These are phyloP conservation scores for Chaetoceros tenuissimus DNA, from an alignment of 108 stramenopile species.

Conservation along the genomic window DNA sequence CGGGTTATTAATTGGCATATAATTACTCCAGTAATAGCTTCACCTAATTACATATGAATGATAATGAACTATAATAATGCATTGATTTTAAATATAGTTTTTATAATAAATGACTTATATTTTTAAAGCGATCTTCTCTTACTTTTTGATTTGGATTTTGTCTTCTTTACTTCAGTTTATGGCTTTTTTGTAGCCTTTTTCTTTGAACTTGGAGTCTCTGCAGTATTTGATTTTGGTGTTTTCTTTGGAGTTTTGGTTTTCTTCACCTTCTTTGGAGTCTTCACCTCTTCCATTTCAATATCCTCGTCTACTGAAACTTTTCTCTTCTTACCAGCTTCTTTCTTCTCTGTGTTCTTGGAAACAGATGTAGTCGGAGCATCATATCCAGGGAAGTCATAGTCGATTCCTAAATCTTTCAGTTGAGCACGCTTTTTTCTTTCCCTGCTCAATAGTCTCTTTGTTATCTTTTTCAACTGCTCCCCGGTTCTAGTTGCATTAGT, in stretches of 20 bases:
- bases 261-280: not conserved
- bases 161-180: not conserved
- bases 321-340: constrained; percentile 7
- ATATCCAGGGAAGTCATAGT: constrained; percentile 86
- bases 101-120: too few species aligned
- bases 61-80: too few species aligned
- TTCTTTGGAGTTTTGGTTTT: not conserved
- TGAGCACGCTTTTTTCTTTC: constrained; percentile 63
- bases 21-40: too few species aligned
- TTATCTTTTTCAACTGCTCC: constrained; percentile 59
- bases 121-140: not conserved
- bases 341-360: constrained; percentile 9
- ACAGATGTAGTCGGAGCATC: constrained; percentile 22
- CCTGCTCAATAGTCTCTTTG: constrained; percentile 44
- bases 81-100: too few species aligned
- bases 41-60: too few species aligned
- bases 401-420: constrained; percentile 68
- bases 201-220: not conserved
- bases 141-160: not conserved
- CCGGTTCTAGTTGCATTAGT: constrained; percentile 31
- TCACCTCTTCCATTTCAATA: not conserved
- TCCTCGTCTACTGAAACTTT: not conserved
- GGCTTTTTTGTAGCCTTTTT: not conserved
- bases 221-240: not conserved
- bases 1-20: too few species aligned